Conservation (phyloP, 139 green algal species). For the Micromonas pusilla region DNA sequence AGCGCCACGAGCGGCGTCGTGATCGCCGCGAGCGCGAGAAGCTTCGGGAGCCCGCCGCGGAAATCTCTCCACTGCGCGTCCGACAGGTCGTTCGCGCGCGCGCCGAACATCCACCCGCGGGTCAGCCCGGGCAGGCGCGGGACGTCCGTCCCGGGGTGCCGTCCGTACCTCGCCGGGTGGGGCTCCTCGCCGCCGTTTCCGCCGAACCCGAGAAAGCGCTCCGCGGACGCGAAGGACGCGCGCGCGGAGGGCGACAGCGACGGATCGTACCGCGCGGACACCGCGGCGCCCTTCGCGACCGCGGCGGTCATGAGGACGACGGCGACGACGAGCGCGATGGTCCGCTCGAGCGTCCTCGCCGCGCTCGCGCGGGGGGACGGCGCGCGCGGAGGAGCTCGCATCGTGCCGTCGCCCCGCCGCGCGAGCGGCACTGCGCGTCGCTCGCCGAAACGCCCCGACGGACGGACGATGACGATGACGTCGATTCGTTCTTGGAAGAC, state of each 20-base stretch:
- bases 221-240: not conserved
- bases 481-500: too few species aligned
- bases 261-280: not conserved
- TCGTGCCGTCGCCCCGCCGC: too few species aligned
- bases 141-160: too few species aligned
- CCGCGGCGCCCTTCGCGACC: not conserved
- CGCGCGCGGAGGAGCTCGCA: too few species aligned
- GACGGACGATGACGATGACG: not conserved
- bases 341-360: too few species aligned
- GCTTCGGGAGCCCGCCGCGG: constrained; percentile 37
- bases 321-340: too few species aligned
- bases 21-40: constrained; percentile 33
- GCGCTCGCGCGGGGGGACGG: too few species aligned
- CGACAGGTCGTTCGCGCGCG: constrained; percentile 48
- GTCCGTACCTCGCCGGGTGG: too few species aligned
- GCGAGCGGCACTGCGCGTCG: too few species aligned
- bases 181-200: not conserved
- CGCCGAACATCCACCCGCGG: not conserved
- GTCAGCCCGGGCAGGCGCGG: not conserved
- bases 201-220: not conserved
- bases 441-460: too few species aligned
- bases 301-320: not conserved
- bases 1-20: constrained; percentile 37
- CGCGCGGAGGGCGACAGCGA: not conserved
- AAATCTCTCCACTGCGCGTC: constrained; percentile 75